phyloP scores from a whole-genome alignment of 2,329 filamentous ascomycete species.

The Penicillium sp. region DNA sequence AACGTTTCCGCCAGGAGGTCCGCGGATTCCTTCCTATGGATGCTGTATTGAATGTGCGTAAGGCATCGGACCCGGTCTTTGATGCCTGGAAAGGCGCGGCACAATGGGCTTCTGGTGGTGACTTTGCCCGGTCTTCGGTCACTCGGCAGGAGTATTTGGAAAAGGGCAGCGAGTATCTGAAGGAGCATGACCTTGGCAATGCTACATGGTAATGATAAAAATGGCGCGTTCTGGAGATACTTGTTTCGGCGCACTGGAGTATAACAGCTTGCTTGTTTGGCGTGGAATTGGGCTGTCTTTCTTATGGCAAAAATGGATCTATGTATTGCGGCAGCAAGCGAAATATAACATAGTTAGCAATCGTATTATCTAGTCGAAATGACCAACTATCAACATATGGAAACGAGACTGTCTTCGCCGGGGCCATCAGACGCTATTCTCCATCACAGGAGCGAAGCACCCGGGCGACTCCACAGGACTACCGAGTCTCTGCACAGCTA shows the following conservation, averaged over 20 bases:
- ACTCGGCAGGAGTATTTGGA: conserved; percentile 81
- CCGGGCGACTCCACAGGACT: no score
- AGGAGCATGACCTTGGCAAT: conserved; percentile 48
- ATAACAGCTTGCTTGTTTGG: conserved; percentile 8
- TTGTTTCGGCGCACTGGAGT: conserved; percentile 25
- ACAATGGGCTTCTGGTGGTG: conserved; percentile 63
- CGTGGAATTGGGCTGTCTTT: conserved; percentile 10
- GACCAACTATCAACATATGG: neutral
- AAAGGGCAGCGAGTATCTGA: conserved; percentile 91
- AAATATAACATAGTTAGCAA: conserved; percentile 2
- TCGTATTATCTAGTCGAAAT: neutral
- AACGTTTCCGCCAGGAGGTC: conserved; percentile 70
- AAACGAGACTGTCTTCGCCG: neutral
- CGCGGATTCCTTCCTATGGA: conserved; percentile 67
- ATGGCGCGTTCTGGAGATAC: conserved; percentile 4
- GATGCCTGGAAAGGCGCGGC: conserved; percentile 96
- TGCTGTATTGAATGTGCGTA: conserved; percentile 64
- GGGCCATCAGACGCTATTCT: neutral
- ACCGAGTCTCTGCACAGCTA: neutral
- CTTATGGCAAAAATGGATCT: neutral
- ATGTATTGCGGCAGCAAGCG: conserved; percentile 2
- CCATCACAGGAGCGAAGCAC: neutral
- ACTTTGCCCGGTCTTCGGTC: conserved; percentile 63
- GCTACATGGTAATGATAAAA: conserved; percentile 28
- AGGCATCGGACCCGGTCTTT: conserved; percentile 69